These are phyloP conservation scores for Phyllosticta citriasiana DNA, from an alignment of 2,329 filamentous ascomycete genomes.

Conservation along the genomic window DNA sequence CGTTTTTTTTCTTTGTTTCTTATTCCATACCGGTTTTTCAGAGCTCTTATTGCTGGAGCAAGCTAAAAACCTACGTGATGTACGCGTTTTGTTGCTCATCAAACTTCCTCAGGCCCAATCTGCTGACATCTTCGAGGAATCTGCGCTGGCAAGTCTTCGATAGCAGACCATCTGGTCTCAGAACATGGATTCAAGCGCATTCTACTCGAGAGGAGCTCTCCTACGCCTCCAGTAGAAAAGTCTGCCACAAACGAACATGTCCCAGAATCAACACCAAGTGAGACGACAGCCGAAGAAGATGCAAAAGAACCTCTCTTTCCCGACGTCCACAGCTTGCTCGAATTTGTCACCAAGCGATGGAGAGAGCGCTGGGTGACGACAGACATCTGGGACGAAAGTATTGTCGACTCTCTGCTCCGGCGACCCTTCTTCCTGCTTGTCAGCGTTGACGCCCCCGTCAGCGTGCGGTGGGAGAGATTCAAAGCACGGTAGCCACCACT, in stretches of 20 bases:
- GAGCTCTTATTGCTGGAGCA: not conserved
- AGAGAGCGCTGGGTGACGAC: slow-evolving; percentile 75
- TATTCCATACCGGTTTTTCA: not conserved
- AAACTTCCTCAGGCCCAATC: not conserved
- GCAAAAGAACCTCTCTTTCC: slow-evolving; percentile 28
- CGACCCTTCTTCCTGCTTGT: slow-evolving; percentile 90
- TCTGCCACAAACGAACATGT: slow-evolving; percentile 30
- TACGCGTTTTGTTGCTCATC: not conserved
- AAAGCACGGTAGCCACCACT: slow-evolving; percentile 38
- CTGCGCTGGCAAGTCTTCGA: slow-evolving; percentile 84
- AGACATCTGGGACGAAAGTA: slow-evolving; percentile 62
- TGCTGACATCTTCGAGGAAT: slow-evolving; percentile 52
- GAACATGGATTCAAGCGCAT: slow-evolving; percentile 74
- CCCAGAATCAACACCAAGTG: slow-evolving; percentile 14
- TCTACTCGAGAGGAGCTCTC: slow-evolving; percentile 40
- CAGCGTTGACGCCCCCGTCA: slow-evolving; percentile 82
- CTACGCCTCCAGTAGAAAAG: slow-evolving; percentile 32
- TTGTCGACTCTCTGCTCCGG: slow-evolving; percentile 64
- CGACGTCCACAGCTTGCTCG: slow-evolving; percentile 58
- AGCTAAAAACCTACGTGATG: not conserved
- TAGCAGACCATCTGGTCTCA: slow-evolving; percentile 77
- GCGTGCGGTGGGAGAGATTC: slow-evolving; percentile 72
- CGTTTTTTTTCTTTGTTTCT: not conserved
- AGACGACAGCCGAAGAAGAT: not conserved
- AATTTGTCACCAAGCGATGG: slow-evolving; percentile 82